Evolutionary conservation across 1,284 basidiomycete genomes (phyloP), one percentile per base, ranked within the genome.

Genomic region (Microbotryum intermedium): DNA sequence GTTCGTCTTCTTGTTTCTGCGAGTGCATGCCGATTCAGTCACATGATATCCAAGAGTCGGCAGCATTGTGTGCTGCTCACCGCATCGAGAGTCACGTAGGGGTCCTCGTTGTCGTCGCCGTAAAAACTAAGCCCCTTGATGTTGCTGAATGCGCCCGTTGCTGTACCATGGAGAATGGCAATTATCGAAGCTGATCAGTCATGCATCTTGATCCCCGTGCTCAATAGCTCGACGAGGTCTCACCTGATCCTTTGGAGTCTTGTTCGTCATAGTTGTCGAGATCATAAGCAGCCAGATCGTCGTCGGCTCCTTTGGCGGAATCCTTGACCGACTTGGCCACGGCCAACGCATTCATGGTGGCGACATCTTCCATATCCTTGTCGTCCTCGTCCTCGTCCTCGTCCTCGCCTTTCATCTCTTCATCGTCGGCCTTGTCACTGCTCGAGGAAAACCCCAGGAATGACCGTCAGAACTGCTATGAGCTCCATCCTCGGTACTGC

Each of bases 81-180:
- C 73, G 93, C 89, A 80, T 95, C 92, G 34, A 98, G 77, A 0
- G 94, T 98, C 70, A 99, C 88, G 74, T 94, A 98, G 1, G 95
- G 95, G 76, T 99, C 95, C 50, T 97, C 91, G 59, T 89, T 82
- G 73, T 94, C 92, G 71, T 89, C 84, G 55, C 85, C 84, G 75
- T 97, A 93, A 74, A 88, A 95, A 44, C 87, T 87, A 55, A 98
- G 77, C 6, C 94, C 93, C 73, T 95, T 95, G 76, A 98, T 90
- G 72, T 91, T 95, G 75, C 86, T 90, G 77, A 99, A 97, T 10
- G 90, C 88, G 20, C 93, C 93, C 73, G 83, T 79, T 42, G 82
- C 88, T 89, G 64, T 20, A 21, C 43, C n/a, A n/a, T n/a, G n/a
- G n/a, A n/a, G n/a, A n/a, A n/a, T n/a, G n/a, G 51, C 65, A 46